These are phyloP conservation scores for Fusarium sp. DNA, from an alignment of 2,329 filamentous ascomycete genomes.

Conservation along the genomic window DNA sequence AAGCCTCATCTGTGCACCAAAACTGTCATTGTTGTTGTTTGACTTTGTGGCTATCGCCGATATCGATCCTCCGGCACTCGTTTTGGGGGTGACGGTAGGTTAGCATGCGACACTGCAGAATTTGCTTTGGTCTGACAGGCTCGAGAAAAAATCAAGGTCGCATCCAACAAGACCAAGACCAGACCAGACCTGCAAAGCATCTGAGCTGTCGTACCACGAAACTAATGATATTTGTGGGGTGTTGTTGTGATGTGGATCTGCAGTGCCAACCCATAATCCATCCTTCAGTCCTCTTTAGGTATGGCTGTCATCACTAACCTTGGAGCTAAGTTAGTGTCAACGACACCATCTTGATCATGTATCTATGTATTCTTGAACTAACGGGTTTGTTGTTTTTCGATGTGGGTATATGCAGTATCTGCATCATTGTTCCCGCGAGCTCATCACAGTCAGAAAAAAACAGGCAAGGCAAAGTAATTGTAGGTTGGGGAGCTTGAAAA, in stretches of 20 bases:
- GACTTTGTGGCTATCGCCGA: slow-evolving; percentile 35
- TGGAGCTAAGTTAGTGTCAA: slow-evolving; percentile 27
- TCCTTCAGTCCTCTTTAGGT: slow-evolving; percentile 29
- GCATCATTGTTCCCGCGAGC: slow-evolving; percentile 25
- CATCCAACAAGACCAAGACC: slow-evolving; percentile 5
- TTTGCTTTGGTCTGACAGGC: slow-evolving; percentile 19
- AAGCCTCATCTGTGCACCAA: slow-evolving; percentile 16
- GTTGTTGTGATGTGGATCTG: slow-evolving; percentile 27
- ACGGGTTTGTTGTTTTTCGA: slow-evolving; percentile 23
- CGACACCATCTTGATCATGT: slow-evolving; percentile 32
- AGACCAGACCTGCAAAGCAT: slow-evolving; percentile 26
- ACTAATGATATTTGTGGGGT: slow-evolving; percentile 20
- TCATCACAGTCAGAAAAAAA: neutral
- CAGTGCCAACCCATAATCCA: slow-evolving; percentile 19
- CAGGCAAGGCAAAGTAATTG: slow-evolving; percentile 1
- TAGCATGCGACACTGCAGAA: slow-evolving; percentile 16
- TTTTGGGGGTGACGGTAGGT: slow-evolving; percentile 1
- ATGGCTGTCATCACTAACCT: slow-evolving; percentile 39
- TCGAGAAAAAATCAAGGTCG: slow-evolving; percentile 17
- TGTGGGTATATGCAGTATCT: slow-evolving; percentile 22
- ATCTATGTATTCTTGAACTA: slow-evolving; percentile 15
- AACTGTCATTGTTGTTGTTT: slow-evolving; percentile 3
- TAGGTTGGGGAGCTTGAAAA: slow-evolving; percentile 19
- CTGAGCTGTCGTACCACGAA: slow-evolving; percentile 30
- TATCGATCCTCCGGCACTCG: slow-evolving; percentile 25